Evolutionary conservation across 345 rosid genomes (phyloP), one percentile per base, ranked within the genome.

Genomic region (Alliaria petiolata): DNA sequence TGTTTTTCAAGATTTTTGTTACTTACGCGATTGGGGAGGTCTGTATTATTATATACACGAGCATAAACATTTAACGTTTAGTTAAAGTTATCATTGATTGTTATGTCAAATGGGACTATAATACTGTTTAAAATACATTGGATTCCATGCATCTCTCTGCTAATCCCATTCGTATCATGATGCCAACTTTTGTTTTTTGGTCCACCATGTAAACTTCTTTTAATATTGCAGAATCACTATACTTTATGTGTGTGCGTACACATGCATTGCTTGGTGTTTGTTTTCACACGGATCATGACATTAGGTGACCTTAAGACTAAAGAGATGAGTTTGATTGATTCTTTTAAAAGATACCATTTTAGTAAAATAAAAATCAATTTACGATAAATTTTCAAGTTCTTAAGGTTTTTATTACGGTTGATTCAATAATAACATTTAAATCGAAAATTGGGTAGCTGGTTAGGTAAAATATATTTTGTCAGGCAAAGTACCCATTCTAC

Each of bases 171-270:
- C 63, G 49, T 34, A 74, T 65, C 61, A 67, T 74, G 34, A 67
- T 75, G 8, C 58, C 67, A 75, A 51, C 62, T 35, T 69, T 35
- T n/a, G n/a, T 44, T 59, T 46, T 35, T 57, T 66, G 78, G 78
- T 75, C 78, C 78, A 75, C 78, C 62, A n/a, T 42, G 34, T 9
- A 59, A 42, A 22, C 62, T 33, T 66, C 36, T 50, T 60, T 74
- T 10, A 19, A 58, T 50, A 66, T 35, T 22, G 47, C 61, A 33
- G 17, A 53, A 67, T 59, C 62, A 12, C 53, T 46, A 5, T 49
- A 58, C 61, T 47, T 65, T 74, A 14, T 50, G 31, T 47, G 5
- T 53, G 56, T 26, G 53, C 43, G 31, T 33, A 43, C 36, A 44
- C 7, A 15, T 40, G 53, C 54, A 40, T 34, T 59, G 11, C 33